Conservation (phyloP, 2,329 filamentous ascomycete genomes). For the Myriosclerotinia curreyana region DNA sequence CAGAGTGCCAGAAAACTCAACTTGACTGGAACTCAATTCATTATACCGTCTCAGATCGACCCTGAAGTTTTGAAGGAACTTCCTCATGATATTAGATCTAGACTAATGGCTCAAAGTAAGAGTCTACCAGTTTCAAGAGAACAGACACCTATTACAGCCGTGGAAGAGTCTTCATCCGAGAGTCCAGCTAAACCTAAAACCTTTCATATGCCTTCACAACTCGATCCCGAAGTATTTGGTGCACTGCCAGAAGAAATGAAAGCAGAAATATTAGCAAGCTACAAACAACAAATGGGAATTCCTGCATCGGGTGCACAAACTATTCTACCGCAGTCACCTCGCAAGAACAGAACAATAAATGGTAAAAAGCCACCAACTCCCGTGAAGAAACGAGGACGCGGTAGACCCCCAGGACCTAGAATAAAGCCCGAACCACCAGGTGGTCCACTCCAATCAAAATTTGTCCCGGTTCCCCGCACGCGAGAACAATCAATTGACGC, state of each 20-base stretch:
- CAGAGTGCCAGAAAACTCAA: slow-evolving; percentile 68
- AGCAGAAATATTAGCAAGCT: slow-evolving; percentile 74
- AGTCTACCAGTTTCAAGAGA: slow-evolving; percentile 32
- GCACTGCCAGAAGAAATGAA: slow-evolving; percentile 84
- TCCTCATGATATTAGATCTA: slow-evolving; percentile 76
- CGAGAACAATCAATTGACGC: slow-evolving; percentile 54
- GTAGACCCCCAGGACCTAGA: slow-evolving; percentile 42
- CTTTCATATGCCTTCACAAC: slow-evolving; percentile 58
- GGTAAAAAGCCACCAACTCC: slow-evolving; percentile 45
- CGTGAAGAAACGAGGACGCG: slow-evolving; percentile 59
- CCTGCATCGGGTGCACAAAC: slow-evolving; percentile 36
- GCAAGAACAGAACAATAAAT: slow-evolving; percentile 49
- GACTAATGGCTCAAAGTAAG: slow-evolving; percentile 60
- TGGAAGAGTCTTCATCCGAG: slow-evolving; percentile 37
- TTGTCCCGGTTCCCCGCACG: slow-evolving; percentile 28
- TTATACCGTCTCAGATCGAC: slow-evolving; percentile 81
- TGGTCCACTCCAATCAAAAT: slow-evolving; percentile 21
- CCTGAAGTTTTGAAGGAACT: slow-evolving; percentile 78
- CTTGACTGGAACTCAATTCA: slow-evolving; percentile 82
- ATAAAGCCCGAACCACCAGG: slow-evolving; percentile 6
- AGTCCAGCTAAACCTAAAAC: slow-evolving; percentile 26
- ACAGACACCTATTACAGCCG: slow-evolving; percentile 31
- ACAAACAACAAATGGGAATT: slow-evolving; percentile 43
- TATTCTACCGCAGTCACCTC: slow-evolving; percentile 48
- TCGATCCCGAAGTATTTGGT: slow-evolving; percentile 80